phyloP scores from a whole-genome alignment of 2,329 filamentous ascomycete genomes.

The Ophiocordyceps camponoti-floridani region DNA sequence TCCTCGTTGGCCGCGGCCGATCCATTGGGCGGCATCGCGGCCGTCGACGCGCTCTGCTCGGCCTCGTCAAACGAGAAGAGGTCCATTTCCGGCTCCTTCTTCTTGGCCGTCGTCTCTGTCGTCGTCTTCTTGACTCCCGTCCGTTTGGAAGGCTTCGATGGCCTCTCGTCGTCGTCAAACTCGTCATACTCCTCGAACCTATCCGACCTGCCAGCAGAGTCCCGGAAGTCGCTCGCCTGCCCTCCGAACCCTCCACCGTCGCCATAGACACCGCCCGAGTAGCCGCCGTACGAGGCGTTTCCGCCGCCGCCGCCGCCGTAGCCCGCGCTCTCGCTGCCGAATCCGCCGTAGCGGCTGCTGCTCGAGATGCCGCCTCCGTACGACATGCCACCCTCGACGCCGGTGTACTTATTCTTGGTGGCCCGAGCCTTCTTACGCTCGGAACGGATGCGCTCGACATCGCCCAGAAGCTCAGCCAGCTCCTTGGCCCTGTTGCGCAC shows the following conservation, averaged over 20 bases:
- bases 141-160: constrained; percentile 22
- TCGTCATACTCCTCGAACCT: constrained; percentile 96
- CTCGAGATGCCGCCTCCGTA: constrained; percentile 39
- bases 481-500: constrained; percentile 95
- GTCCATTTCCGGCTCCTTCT: constrained; percentile 79
- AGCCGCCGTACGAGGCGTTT: constrained; percentile 33
- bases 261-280: constrained; percentile 67
- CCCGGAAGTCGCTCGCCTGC: constrained; percentile 52
- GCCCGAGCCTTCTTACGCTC: constrained; percentile 78
- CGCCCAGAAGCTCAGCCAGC: constrained; percentile 77
- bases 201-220: constrained; percentile 43
- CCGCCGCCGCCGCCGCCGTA: constrained; percentile 47
- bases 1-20: constrained; percentile 40
- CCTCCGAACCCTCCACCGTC: constrained; percentile 89
- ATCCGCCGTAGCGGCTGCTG: constrained; percentile 62
- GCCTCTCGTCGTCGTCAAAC: constrained; percentile 56
- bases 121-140: constrained; percentile 21
- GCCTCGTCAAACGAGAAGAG: constrained; percentile 85
- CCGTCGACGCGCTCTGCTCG: constrained; percentile 26
- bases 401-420: constrained; percentile 88
- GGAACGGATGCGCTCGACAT: constrained; percentile 71
- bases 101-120: constrained; percentile 53
- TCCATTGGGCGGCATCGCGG: constrained; percentile 25
- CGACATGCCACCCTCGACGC: constrained; percentile 67
- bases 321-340: constrained; percentile 69